Conservation (phyloP, 306 rosid genomes). For the Cicer bijugum region DNA sequence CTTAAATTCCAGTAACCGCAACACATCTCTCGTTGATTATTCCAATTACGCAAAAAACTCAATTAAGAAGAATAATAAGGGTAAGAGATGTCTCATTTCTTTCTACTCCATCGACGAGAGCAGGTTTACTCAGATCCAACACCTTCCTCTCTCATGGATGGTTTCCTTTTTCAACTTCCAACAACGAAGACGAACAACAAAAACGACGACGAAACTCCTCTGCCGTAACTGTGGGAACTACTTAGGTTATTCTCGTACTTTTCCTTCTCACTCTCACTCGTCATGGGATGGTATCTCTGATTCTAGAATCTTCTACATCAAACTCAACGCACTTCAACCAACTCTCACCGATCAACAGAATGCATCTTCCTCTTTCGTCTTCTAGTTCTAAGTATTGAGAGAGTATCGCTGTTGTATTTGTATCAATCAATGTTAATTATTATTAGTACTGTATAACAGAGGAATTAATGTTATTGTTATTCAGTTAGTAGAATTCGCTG, state of each 20-base stretch:
- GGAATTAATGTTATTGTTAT: not conserved
- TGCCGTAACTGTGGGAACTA: conserved; percentile 44
- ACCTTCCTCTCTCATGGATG: conserved; percentile 34
- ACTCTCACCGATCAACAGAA: conserved; percentile 2
- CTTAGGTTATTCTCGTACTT: conserved; percentile 39
- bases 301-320: conserved; percentile 47
- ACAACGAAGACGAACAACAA: not conserved
- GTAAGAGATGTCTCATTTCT: conserved; percentile 40
- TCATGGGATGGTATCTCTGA: conserved; percentile 54
- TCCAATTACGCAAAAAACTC: conserved; percentile 40
- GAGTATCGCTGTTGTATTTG: not conserved
- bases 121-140: conserved; percentile 48
- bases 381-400: not conserved
- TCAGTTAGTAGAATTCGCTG: not conserved
- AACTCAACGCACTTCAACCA: conserved; percentile 39
- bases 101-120: conserved; percentile 50
- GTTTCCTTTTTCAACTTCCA: conserved; percentile 42
- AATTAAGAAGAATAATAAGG: conserved; percentile 31
- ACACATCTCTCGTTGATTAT: conserved; percentile 34
- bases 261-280: conserved; percentile 2
- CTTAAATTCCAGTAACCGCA: conserved; percentile 49
- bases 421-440: not conserved
- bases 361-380: conserved; percentile 29
- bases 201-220: conserved; percentile 42
- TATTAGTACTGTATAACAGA: not conserved